A percentile compares a stretch with the other conserved stretches of the same genome.
These are phyloP conservation scores for Euphorbia neoarborescens DNA, from an alignment of 441 rosid species.

Conservation along the genomic window DNA sequence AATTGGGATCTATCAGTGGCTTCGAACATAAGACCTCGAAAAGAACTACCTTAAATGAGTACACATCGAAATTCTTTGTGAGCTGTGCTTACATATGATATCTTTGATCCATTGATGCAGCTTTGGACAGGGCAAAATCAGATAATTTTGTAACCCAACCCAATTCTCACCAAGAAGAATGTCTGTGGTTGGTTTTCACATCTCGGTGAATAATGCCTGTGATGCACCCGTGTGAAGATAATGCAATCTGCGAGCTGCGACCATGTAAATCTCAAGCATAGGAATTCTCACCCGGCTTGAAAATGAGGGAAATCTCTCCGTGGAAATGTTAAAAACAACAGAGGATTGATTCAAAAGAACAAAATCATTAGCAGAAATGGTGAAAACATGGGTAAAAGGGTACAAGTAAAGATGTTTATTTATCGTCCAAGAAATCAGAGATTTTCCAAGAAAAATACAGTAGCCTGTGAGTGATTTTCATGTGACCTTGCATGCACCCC, in stretches of 20 bases:
- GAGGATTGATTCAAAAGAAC: slow-evolving; percentile 53
- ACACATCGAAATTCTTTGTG: slow-evolving; percentile 80
- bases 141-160: slow-evolving; percentile 75
- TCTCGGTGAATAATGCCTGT: slow-evolving; percentile 72
- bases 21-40: slow-evolving; percentile 67
- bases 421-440: no score
- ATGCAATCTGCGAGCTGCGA: slow-evolving; percentile 72
- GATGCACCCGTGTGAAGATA: slow-evolving; percentile 77
- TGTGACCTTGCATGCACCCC: no score
- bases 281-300: slow-evolving; percentile 44
- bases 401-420: slow-evolving; percentile 59
- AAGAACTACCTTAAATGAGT: slow-evolving; percentile 81
- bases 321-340: slow-evolving; percentile 33
- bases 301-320: slow-evolving; percentile 34
- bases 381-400: slow-evolving; percentile 40
- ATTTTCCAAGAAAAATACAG: no score
- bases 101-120: slow-evolving; percentile 55
- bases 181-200: slow-evolving; percentile 72
- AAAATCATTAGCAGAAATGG: slow-evolving; percentile 35
- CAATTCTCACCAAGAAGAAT: slow-evolving; percentile 64
- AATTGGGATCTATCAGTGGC: slow-evolving; percentile 51
- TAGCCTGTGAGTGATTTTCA: no score
- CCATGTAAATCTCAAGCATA: slow-evolving; percentile 72
- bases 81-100: slow-evolving; percentile 83
- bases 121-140: slow-evolving; percentile 75